Evolutionary conservation across 2,329 filamentous ascomycete species (phyloP), one percentile per base, ranked within the genome.

Genomic region (Epichloe uncinata): DNA sequence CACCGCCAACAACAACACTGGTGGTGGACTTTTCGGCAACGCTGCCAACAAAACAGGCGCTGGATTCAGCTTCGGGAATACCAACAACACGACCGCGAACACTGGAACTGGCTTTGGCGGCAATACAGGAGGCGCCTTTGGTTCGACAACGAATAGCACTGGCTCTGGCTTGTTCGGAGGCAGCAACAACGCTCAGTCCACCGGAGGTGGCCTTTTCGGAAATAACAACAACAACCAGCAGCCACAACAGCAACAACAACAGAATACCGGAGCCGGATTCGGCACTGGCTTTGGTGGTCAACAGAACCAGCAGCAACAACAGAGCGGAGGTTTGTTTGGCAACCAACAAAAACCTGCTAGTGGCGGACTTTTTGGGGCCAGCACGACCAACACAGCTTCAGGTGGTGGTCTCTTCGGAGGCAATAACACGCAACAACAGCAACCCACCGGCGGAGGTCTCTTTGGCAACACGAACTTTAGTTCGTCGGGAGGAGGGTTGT

Each of bases 151-250:
- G 22, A 53, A 49, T 30, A 59, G 59, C 16, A 53, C 57, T 47
- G 50, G 63, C 5, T 61, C 64, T 44, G 61, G 66, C 18, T 58
- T 74, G 3, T 75, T 79, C 49, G 73, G 72, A 35, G 45, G 33
- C 37, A 61, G 59, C 56, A 53, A 57, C 53, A 56, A 63, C 55
- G 48, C 55, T 53, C 47, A 62, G 57, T 33, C 64, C 57, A 59
- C 69, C 46, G 65, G 68, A n/a, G 69, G 69, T 16, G 67, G 70
- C 13, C 58, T 75, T 6, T 77, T 78, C 47, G 73, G 71, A 59
- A 55, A 69, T 48, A 65, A 60, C 58, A 63, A 60, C 54, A 34
- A 60, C 54, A 34, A 48, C 18, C 41, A 48, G 13, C 57, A 61
- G 16, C 58, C 63, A 48, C 59, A 63, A 47, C 47, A 42, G 20